Base-by-base conservation (phyloP, 1,139 yeast species). In the Yamadazyma siamensis region DNA sequence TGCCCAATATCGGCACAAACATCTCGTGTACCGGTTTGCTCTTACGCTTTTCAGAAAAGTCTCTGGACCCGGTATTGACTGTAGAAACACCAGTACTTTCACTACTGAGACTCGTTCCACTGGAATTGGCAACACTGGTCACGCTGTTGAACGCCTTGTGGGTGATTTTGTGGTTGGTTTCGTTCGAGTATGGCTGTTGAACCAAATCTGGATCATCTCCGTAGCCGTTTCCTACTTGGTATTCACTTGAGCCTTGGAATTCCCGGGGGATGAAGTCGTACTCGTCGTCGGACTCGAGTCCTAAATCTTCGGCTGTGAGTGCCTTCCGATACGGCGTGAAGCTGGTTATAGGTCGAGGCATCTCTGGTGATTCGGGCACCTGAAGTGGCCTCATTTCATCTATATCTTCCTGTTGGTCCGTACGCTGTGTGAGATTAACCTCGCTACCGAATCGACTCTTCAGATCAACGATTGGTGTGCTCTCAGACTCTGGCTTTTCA, bases 1-100 rank as follows among this genome's bases (percentile, higher is more conserved):
- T 63, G 2, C 71, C 72, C 27, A 67, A 50, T 5, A 67, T 60
- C 2, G 74, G 73, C 43, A 61, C 54, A 38, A 65, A 67, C 71
- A 64, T 65, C 21, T 66, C 72, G 36, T 65, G 70, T 13, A 65
- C 65, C 2, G 69, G 66, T 41, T 56, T 58, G 34, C 57, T 52
- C 34, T 61, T 58, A 13, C 67, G 36, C 27, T 46, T 45, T 5
- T 49, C 54, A 11, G 33, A 9, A 32, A 3, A 38, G 10, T 18
- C 20, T 10, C 10, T 18, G 20, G 20, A 18, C 20, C 9, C 7
- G 10, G 7, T 18, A 10, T 7, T 18, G 7, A 8, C 9, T 18
- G 20, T 18, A 18, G 20, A 18, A 8, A 18, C 7, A 18, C 20
- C 10, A 7, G 20, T 18, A 18, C 20, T 18, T 8, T 18, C 10